A percentile compares a stretch with the other conserved stretches of the same genome.
phyloP scores from a whole-genome alignment of 345 rosid species.

The Crucihimalaya himalaica region DNA sequence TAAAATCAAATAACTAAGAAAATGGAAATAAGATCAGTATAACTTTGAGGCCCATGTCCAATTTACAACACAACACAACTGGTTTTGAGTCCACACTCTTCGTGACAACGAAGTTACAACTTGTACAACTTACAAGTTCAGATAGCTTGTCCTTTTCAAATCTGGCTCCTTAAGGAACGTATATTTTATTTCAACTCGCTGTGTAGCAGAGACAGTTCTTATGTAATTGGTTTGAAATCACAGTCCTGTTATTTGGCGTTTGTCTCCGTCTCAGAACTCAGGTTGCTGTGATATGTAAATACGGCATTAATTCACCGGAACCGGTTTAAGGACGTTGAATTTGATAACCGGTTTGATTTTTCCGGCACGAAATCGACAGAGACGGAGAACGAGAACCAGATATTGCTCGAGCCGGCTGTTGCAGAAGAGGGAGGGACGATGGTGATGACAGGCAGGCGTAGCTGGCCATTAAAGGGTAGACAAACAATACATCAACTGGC shows the following conservation, averaged over 20 bases:
- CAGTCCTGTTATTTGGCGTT: neutral
- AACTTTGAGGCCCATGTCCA: constrained; percentile 18
- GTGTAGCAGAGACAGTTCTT: neutral
- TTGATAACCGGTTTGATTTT: neutral
- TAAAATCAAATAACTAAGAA: neutral
- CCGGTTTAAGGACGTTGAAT: neutral
- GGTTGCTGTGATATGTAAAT: neutral
- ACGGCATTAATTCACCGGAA: neutral
- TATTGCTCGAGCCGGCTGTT: neutral
- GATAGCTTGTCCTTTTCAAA: constrained; percentile 24
- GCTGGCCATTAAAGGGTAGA: constrained; percentile 27
- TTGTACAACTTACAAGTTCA: neutral
- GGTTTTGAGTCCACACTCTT: neutral
- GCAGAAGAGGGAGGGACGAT: constrained; percentile 32
- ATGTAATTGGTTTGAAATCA: neutral
- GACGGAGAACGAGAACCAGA: neutral
- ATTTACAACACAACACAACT: neutral
- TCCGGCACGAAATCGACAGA: constrained; percentile 5
- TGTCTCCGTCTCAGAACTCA: neutral
- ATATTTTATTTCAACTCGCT: constrained; percentile 20
- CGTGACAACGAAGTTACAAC: neutral
- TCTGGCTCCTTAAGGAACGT: neutral
- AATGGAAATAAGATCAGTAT: neutral
- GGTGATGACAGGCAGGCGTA: constrained; percentile 42
- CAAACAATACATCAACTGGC: neutral